Percentiles rank a stretch among this genome's conserved stretches.
Evolutionary conservation across 768 basidiomycete species (phyloP).

Genomic region (Naematelia aurantialba): DNA sequence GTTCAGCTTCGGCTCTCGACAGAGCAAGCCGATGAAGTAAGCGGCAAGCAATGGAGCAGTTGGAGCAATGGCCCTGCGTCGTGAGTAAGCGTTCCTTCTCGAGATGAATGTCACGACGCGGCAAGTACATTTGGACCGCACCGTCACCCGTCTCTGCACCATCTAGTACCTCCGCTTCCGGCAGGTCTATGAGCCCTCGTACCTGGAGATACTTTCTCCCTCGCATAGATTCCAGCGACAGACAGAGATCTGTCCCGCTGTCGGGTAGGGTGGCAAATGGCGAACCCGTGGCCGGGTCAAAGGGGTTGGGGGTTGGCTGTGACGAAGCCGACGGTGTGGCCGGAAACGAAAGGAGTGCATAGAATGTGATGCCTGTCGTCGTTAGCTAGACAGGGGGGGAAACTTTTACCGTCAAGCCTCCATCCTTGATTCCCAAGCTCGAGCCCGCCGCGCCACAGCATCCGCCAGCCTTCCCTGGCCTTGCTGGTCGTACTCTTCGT

Average conservation of each 20-base stretch:
- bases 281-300: slow-evolving; percentile 25
- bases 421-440: slow-evolving; percentile 45
- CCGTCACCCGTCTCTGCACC: slow-evolving; percentile 18
- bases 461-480: slow-evolving; percentile 33
- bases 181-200: slow-evolving; percentile 34
- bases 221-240: slow-evolving; percentile 48
- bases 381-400: background rate
- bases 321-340: slow-evolving; percentile 22
- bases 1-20: slow-evolving; percentile 24
- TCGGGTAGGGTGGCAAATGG: slow-evolving; percentile 31
- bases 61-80: slow-evolving; percentile 26
- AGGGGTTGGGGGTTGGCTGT: slow-evolving; percentile 31
- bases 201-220: slow-evolving; percentile 44
- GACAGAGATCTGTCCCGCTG: slow-evolving; percentile 45
- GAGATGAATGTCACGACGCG: background rate
- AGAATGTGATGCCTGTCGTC: slow-evolving; percentile 40
- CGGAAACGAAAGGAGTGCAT: slow-evolving; percentile 32
- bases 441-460: slow-evolving; percentile 47
- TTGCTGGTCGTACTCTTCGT: slow-evolving; percentile 9
- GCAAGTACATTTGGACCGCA: slow-evolving; percentile 42
- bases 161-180: slow-evolving; percentile 33
- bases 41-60: slow-evolving; percentile 31
- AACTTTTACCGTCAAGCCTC: slow-evolving; percentile 38
- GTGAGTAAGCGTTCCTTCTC: background rate
- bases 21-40: slow-evolving; percentile 37